phyloP scores from a whole-genome alignment of 495 filamentous ascomycete species.

The Schizothecium vesticola region DNA sequence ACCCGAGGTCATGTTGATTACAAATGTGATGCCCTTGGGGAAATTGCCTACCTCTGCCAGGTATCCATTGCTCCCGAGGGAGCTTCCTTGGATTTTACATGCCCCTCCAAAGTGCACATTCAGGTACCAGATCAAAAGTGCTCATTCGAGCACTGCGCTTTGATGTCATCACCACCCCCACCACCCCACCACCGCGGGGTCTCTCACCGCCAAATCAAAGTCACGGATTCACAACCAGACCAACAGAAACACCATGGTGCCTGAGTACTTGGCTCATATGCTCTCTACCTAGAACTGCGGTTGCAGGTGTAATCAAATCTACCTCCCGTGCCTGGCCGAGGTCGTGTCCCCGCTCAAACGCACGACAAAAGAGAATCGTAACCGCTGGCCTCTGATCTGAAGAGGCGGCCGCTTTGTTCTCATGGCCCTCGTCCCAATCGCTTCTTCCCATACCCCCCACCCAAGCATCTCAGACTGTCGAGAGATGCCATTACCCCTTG shows the following conservation, averaged over 20 bases:
- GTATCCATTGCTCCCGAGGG: too few species aligned
- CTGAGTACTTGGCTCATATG: constrained; percentile 3
- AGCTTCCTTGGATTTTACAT: not conserved
- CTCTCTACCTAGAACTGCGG: constrained; percentile 15
- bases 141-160: not conserved
- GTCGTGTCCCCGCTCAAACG: constrained; percentile 11
- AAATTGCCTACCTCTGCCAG: too few species aligned
- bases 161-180: not conserved
- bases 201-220: not conserved
- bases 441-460: constrained; percentile 19
- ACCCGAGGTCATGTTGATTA: not conserved
- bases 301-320: constrained; percentile 27
- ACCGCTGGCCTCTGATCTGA: constrained; percentile 14
- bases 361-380: constrained; percentile 16
- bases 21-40: too few species aligned
- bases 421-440: not conserved
- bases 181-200: not conserved
- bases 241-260: not conserved
- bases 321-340: constrained; percentile 20
- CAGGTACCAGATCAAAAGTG: not conserved
- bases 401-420: constrained; percentile 9
- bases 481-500: constrained; percentile 24
- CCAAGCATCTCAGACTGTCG: constrained; percentile 16
- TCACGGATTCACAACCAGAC: not conserved
- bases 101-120: not conserved